phyloP scores from a whole-genome alignment of 1,284 basidiomycete species.

The Rhodotorula mucilaginosa region DNA sequence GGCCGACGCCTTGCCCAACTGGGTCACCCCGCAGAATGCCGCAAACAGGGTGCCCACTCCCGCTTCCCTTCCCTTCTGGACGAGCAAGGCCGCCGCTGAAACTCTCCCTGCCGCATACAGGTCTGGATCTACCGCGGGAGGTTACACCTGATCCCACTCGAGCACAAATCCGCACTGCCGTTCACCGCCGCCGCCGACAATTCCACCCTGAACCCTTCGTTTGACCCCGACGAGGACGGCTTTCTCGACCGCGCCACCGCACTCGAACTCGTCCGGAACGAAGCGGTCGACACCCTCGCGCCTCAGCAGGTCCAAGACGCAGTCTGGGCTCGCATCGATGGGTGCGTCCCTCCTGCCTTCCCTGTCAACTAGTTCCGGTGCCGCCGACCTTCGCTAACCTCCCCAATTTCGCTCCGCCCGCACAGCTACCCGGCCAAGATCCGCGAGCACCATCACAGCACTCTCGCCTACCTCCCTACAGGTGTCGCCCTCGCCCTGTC shows the following conservation, averaged over 20 bases:
- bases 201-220: constrained; percentile 51
- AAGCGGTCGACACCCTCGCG: constrained; percentile 59
- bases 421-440: constrained; percentile 63
- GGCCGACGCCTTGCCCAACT: constrained; percentile 80
- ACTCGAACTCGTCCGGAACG: constrained; percentile 62
- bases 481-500: constrained; percentile 72
- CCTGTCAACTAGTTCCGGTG: not conserved
- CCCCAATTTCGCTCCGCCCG: not conserved
- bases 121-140: constrained; percentile 83
- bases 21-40: constrained; percentile 87
- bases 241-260: constrained; percentile 64
- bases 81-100: constrained; percentile 35
- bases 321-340: constrained; percentile 65
- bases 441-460: constrained; percentile 68
- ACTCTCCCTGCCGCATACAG: constrained; percentile 51
- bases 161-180: constrained; percentile 62
- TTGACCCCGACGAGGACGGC: constrained; percentile 51
- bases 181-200: constrained; percentile 51
- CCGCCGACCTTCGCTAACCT: no score
- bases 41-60: constrained; percentile 72
- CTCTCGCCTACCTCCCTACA: constrained; percentile 74
- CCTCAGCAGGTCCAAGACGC: constrained; percentile 59
- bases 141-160: constrained; percentile 80
- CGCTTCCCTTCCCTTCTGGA: constrained; percentile 1
- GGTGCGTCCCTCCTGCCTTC: constrained; percentile 53